Evolutionary conservation across 768 basidiomycete genomes (phyloP), one percentile per base, ranked within the genome.

Genomic region (Macrocybe gigantea): DNA sequence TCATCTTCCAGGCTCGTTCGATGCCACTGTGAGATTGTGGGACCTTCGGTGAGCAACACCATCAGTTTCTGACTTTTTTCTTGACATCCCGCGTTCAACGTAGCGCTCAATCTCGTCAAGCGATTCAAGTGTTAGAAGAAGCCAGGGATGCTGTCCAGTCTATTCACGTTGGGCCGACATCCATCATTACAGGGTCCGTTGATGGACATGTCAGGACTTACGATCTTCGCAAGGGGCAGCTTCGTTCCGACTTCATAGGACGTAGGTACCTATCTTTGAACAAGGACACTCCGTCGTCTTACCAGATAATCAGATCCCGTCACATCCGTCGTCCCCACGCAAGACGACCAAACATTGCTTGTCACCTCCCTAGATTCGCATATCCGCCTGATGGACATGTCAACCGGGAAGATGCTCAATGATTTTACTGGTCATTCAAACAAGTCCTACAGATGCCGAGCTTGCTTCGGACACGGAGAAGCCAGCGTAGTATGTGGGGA

Each of bases 121-220:
- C 95, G 1, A 91, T 98, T n/a, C 94, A 97, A 65, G 73, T 83
- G 5, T 73, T 96, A 3, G 87, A 94, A 44, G 93, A 95, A 56
- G 88, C 93, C 2, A 80, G 82, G 29, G 93, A 97, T 57, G 82
- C 88, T 1, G 80, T 97, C 35, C 93, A 93, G 56, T 77, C 85
- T 12, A 67, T 97, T 31, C 73, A 84, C 53, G 75, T 93, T 37
- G 80, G 76, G 9, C 61, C 77, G 15, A 78, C 81, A 15, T 79
- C 76, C 45, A 78, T 98, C 56, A 70, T 84, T 36, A 74, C 90
- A 2, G 93, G 92, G 7, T 92, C 91, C 3, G 85, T 96, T 5
- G 96, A 99, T 52, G 95, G 96, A 2, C 77, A 86, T 60, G 82
- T 95, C 38, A 81, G 96, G 13, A 91, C 90, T 7, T 97, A 98